Base-by-base conservation (phyloP, 1,139 yeast species). In the Candida labiduridarum region DNA sequence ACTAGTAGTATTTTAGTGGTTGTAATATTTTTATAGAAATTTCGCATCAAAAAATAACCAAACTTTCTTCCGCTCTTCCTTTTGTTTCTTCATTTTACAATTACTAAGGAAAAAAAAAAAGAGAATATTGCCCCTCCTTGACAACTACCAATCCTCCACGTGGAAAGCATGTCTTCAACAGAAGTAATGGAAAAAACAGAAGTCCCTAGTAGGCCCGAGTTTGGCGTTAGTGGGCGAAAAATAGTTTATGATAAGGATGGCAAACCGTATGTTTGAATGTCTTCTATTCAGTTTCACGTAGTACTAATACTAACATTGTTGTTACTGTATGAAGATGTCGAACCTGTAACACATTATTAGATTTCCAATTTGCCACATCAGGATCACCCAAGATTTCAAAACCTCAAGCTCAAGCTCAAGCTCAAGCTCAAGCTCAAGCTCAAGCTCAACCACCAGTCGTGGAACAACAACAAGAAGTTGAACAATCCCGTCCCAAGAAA, bases 191-290 rank as follows among this genome's bases (percentile, higher is more conserved):
- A 49, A 22, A 30, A 34, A 31, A 44, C 39, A 8, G 40, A 40
- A 31, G 6, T 48, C 22, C 16, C 43, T 19, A 44, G 41, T 16
- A 62, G 57, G 56, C 84, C 84, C 2, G 74, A 61, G 15, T 59
- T 76, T 49, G 89, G 89, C 0, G 71, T 78, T 2, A 64, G 80
- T 27, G 96, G 96, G 0, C 76, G 87, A 49, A 84, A 82, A 60
- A 87, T 90, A 55, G 69, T 89, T 22, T 86, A 88, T 52, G 96
- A 89, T 60, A 85, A 89, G 63, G 86, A 91, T 66, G 97, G 97
- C 1, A 90, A 89, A 68, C 97, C 96, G 88, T 88, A 77, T 61
- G 94, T 59, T 48, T 35, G 36, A 41, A 30, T 38, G 49, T 34
- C 18, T 7, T 27, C 29, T 11, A 50, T 50, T 49, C 8, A 18